phyloP scores from a whole-genome alignment of 2,329 filamentous ascomycete genomes.

The Pyricularia sp. region DNA sequence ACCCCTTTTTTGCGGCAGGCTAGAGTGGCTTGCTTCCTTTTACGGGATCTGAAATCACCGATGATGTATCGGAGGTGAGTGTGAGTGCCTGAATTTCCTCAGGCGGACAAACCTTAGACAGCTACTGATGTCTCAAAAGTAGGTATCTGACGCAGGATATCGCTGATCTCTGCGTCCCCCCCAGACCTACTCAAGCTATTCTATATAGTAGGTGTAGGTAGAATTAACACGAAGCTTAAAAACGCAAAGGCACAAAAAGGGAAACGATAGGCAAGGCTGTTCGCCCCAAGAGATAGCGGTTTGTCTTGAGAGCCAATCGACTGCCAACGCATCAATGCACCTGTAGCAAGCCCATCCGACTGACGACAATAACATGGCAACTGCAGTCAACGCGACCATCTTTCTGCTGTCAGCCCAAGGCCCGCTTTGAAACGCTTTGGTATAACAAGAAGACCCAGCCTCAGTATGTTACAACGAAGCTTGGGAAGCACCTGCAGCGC shows the following conservation, averaged over 20 bases:
- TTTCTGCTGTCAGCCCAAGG: not conserved
- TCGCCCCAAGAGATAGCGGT: not conserved
- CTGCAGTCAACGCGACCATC: not conserved
- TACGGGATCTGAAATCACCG: not conserved
- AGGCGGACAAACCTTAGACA: not conserved
- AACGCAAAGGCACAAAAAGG: not conserved
- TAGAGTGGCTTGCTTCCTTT: not conserved
- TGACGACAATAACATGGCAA: not conserved
- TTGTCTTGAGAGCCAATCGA: not conserved
- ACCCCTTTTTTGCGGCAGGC: not conserved
- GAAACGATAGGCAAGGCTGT: not conserved
- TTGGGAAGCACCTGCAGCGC: too few relatives aligned
- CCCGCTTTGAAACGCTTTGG: not conserved
- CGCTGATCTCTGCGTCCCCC: not conserved
- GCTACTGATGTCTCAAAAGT: not conserved
- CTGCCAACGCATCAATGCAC: not conserved
- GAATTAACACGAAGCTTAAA: not conserved
- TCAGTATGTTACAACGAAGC: not conserved
- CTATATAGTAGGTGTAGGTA: too few relatives aligned
- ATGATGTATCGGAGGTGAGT: not conserved
- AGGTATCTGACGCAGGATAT: not conserved
- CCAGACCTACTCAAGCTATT: too few relatives aligned
- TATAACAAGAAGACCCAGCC: not conserved
- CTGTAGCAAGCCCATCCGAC: not conserved
- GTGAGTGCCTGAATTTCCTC: not conserved